Evolutionary conservation across 139 green algal species (phyloP).

Genomic region (Volvox africanus): DNA sequence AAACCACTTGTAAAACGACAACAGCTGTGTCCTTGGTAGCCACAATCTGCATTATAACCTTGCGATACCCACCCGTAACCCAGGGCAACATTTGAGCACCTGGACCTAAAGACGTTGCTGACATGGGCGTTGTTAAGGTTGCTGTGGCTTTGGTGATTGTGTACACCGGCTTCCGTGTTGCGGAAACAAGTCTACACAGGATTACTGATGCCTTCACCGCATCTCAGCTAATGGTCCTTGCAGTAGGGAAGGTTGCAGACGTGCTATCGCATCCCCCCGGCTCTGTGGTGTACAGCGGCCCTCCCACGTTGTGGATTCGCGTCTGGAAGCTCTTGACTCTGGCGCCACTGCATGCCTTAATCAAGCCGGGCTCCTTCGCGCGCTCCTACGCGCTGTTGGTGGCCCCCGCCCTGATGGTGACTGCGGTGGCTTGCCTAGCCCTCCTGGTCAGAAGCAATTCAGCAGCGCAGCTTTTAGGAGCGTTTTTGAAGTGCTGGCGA

Average conservation of each 20-base stretch:
- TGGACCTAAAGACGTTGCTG: neutral
- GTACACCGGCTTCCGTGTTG: neutral
- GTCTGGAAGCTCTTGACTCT: constrained; percentile 2
- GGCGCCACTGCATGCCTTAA: neutral
- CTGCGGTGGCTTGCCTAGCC: neutral
- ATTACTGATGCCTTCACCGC: neutral
- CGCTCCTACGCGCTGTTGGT: constrained; percentile 12
- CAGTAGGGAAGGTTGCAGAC: neutral
- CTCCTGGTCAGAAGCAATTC: neutral
- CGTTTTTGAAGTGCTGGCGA: neutral
- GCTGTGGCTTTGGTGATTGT: neutral
- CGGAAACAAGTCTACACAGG: neutral
- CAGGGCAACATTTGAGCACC: too few species aligned
- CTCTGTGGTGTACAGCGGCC: neutral
- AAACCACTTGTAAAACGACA: too few species aligned
- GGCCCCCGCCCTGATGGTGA: neutral
- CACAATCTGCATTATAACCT: too few species aligned
- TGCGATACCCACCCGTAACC: too few species aligned
- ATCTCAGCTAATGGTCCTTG: neutral
- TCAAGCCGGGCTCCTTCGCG: neutral
- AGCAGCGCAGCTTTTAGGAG: neutral
- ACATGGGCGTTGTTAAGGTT: neutral
- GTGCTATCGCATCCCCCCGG: neutral
- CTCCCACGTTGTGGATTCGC: neutral
- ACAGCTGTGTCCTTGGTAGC: too few species aligned